Evolutionary conservation across 1,139 yeast species (phyloP), one percentile per base, ranked within the genome.

Genomic region (Magnusiomyces suaveolens): DNA sequence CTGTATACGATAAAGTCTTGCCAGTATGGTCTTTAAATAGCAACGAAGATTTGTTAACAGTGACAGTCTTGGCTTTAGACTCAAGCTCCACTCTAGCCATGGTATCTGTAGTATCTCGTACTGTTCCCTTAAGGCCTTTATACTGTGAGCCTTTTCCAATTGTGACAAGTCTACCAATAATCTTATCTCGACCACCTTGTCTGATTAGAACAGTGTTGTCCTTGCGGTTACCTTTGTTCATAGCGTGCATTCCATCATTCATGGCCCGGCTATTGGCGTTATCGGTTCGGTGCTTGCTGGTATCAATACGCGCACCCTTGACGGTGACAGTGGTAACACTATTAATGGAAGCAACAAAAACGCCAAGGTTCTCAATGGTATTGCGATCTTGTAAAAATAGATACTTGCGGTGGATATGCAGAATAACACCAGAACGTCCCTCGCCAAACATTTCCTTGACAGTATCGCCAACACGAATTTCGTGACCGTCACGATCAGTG

Each of bases 61-160:
- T 88, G 60, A 90, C 82, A 58, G 84, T 87, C 69, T 92, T 94
- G 65, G 84, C 84, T 64, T 89, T 90, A 43, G 97, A 87, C 69
- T 92, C 97, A 60, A 92, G 78, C 71, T 92, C 99, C 50, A 92
- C 86, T 59, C 97, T 80, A 1, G 97, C 97, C 63, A 78, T 80
- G 23, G 84, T 84, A 59, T 95, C 98, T 62, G 89, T 94, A 16
- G 96, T 87, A 66, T 92, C 97, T 59, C 87, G 86, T 46, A 94
- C 89, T 62, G 87, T 86, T 66, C 98, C 99, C 75, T 85, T 83
- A 62, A 89, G 80, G 46, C 98, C 97, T 72, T 92, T 94, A 70
- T 90, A 88, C 60, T 90, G 90, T 4, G 97, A 96, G 14, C 83
- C 75, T 63, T 86, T 82, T 36, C 87, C 82, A 51, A 94, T 86